Percentiles rank a stretch among this genome's conserved stretches.
Evolutionary conservation across 2,329 filamentous ascomycete species (phyloP).

Genomic region (Clarireedia paspali): DNA sequence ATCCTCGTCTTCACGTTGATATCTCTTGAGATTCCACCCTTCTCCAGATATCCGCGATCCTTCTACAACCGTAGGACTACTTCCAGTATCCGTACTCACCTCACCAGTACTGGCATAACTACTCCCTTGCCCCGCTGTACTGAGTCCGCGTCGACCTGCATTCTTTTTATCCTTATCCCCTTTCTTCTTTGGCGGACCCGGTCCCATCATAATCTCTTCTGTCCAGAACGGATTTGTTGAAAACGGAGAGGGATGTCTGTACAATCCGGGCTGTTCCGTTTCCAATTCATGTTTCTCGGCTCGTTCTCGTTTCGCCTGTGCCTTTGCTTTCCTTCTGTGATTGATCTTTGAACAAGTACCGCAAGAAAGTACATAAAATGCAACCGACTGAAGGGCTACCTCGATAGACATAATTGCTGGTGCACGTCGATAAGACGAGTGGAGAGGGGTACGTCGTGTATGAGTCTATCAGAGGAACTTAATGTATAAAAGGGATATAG

Average conservation of each 20-base stretch:
- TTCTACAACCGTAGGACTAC: constrained; percentile 40
- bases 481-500: constrained; percentile 4
- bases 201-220: constrained; percentile 79
- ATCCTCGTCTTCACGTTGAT: constrained; percentile 82
- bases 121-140: constrained; percentile 50
- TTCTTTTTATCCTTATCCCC: constrained; percentile 42
- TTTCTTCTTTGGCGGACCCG: constrained; percentile 60
- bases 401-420: constrained; percentile 41
- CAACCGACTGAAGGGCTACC: constrained; percentile 62
- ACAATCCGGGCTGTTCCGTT: constrained; percentile 62
- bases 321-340: constrained; percentile 61
- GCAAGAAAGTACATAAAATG: constrained; percentile 73
- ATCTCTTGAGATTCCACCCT: constrained; percentile 70
- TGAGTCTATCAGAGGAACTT: not conserved
- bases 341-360: constrained; percentile 68
- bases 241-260: constrained; percentile 74
- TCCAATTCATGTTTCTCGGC: constrained; percentile 57
- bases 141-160: constrained; percentile 51
- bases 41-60: constrained; percentile 37
- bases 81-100: constrained; percentile 30
- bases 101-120: constrained; percentile 33
- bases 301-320: constrained; percentile 61
- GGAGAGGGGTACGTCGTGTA: not conserved
- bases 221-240: constrained; percentile 84
- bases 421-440: not conserved